These are phyloP conservation scores for Nicotiana otophora DNA, from an alignment of 257 asterid genomes.

Conservation along the genomic window DNA sequence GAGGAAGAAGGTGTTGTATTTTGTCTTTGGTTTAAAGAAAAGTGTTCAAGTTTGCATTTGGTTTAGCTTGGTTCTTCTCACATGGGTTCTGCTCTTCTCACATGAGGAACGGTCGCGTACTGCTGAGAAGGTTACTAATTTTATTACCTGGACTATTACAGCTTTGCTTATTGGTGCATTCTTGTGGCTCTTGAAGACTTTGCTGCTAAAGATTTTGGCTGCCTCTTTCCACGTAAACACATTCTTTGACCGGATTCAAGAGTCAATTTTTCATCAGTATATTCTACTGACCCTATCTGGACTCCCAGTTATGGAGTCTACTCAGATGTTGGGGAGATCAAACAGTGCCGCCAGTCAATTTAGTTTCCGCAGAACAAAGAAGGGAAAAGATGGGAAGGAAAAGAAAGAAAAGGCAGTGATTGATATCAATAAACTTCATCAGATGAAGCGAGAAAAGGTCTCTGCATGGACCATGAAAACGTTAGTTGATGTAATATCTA, in stretches of 20 bases:
- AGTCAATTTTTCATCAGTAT: conserved; percentile 67
- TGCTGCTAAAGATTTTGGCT: conserved; percentile 71
- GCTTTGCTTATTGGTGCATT: conserved; percentile 60
- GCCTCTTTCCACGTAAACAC: conserved; percentile 71
- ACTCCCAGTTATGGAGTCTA: conserved; percentile 61
- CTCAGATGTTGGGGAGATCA: conserved; percentile 46
- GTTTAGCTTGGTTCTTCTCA: conserved; percentile 54
- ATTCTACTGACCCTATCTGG: conserved; percentile 60
- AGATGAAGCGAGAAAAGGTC: conserved; percentile 79
- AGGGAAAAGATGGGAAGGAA: conserved; percentile 57
- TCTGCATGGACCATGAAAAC: conserved; percentile 91
- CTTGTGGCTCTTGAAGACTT: conserved; percentile 72
- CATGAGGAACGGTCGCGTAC: conserved; percentile 31
- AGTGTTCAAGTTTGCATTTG: conserved; percentile 64
- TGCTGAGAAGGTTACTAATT: conserved; percentile 35
- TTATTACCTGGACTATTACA: conserved; percentile 64
- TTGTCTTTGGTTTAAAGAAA: conserved; percentile 68
- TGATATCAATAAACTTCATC: conserved; percentile 62
- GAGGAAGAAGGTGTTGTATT: conserved; percentile 68
- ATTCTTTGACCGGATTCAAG: conserved; percentile 84
- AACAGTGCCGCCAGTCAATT: conserved; percentile 44
- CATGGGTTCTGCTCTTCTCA: conserved; percentile 58
- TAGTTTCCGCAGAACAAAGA: conserved; percentile 38
- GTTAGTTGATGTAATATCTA: conserved; percentile 65
- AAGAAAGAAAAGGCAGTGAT: conserved; percentile 43